Conservation (phyloP, 129 eudicot species). For the Scalesia atractyloides region DNA sequence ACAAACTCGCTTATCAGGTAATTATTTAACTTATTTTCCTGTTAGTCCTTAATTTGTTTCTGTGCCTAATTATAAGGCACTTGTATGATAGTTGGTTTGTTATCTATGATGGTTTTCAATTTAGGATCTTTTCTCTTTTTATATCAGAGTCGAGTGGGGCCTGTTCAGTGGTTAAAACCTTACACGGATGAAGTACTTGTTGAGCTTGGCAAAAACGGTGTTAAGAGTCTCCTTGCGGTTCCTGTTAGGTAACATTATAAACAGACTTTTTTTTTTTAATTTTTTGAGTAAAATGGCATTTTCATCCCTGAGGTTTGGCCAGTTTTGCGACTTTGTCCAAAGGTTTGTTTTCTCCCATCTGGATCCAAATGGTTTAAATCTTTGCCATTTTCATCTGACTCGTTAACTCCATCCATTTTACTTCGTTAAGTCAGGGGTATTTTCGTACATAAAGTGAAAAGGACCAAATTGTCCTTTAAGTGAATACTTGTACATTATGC, state of each 20-base stretch:
- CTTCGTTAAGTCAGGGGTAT: no score
- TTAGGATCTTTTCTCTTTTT: neutral
- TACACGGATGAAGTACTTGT: conserved; percentile 98
- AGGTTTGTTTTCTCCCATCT: no score
- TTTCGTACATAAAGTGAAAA: no score
- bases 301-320: no score
- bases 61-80: neutral
- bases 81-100: conserved; percentile 13
- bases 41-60: neutral
- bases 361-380: no score
- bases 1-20: conserved; percentile 92
- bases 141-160: conserved; percentile 94
- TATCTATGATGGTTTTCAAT: neutral
- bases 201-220: conserved; percentile 86
- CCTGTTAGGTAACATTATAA: conserved; percentile 71
- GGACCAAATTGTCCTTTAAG: no score
- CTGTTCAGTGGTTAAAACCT: conserved; percentile 95
- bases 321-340: no score
- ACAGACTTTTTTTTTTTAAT: conserved; percentile 8
- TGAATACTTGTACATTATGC: no score
- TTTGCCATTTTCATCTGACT: no score
- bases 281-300: no score
- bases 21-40: conserved; percentile 1
- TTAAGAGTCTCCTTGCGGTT: conserved; percentile 86
- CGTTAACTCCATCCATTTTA: no score